These are phyloP conservation scores for Sphaerulina populicola DNA, from an alignment of 2,329 filamentous ascomycete genomes.

Conservation along the genomic window DNA sequence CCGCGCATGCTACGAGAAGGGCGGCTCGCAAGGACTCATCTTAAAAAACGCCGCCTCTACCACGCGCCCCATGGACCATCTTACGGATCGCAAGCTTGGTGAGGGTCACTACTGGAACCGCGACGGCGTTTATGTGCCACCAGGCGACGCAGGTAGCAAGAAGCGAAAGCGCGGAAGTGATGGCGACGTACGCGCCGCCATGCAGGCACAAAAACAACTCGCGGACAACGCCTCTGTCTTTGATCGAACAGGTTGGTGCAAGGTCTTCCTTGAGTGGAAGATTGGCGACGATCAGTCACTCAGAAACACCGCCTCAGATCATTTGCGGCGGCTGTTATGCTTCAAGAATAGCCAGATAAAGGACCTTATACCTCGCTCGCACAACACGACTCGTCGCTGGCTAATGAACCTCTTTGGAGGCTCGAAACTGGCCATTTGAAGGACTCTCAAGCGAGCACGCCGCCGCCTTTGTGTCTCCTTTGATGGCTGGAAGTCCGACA, in stretches of 20 bases:
- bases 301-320: not conserved
- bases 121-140: not conserved
- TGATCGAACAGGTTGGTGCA: not conserved
- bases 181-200: not conserved
- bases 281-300: no score
- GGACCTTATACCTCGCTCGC: not conserved
- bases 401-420: not conserved
- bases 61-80: not conserved
- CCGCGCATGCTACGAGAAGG: not conserved
- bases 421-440: not conserved
- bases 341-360: not conserved
- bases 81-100: not conserved
- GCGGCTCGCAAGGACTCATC: not conserved
- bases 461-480: not conserved
- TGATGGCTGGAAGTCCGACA: not conserved
- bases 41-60: not conserved
- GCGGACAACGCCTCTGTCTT: not conserved
- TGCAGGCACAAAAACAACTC: not conserved
- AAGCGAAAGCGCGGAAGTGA: not conserved
- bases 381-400: not conserved
- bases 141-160: not conserved
- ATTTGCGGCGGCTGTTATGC: not conserved
- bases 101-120: not conserved
- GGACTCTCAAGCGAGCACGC: not conserved
- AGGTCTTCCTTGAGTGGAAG: not conserved